These are phyloP conservation scores for Ottelia alismoides DNA, from an alignment of 106 monocot species.

Conservation along the genomic window DNA sequence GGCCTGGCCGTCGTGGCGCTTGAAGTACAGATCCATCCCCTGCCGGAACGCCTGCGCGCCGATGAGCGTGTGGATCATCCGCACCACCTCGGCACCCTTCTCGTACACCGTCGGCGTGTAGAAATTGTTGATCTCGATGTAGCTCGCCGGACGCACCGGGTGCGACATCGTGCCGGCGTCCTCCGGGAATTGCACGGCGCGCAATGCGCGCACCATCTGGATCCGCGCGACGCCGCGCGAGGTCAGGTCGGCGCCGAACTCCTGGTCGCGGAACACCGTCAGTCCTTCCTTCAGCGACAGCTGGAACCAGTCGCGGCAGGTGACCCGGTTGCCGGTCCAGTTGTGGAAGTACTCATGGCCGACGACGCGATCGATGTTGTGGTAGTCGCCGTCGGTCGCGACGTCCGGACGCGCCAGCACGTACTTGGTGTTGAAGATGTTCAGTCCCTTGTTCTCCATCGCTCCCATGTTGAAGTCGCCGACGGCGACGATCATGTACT, in stretches of 20 bases:
- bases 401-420: not conserved
- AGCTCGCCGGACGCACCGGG: not conserved
- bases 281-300: conserved; percentile 2
- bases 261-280: not conserved
- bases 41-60: not conserved
- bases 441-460: conserved; percentile 4
- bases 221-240: not conserved
- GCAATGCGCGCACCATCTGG: not conserved
- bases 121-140: not conserved
- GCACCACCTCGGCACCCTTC: conserved; percentile 1
- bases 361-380: not conserved
- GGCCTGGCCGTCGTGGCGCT: not conserved
- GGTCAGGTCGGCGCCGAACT: not conserved
- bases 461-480: not conserved
- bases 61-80: not conserved
- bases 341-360: conserved; percentile 4
- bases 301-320: conserved; percentile 3
- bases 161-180: not conserved
- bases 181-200: not conserved
- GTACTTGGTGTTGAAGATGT: not conserved
- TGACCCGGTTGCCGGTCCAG: conserved; percentile 1
- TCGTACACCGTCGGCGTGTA: not conserved
- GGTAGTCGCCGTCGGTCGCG: not conserved
- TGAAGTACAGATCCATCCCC: not conserved
- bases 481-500: not conserved